Evolutionary conservation across 2,329 filamentous ascomycete species (phyloP).

Genomic region (Colletotrichum siamense): DNA sequence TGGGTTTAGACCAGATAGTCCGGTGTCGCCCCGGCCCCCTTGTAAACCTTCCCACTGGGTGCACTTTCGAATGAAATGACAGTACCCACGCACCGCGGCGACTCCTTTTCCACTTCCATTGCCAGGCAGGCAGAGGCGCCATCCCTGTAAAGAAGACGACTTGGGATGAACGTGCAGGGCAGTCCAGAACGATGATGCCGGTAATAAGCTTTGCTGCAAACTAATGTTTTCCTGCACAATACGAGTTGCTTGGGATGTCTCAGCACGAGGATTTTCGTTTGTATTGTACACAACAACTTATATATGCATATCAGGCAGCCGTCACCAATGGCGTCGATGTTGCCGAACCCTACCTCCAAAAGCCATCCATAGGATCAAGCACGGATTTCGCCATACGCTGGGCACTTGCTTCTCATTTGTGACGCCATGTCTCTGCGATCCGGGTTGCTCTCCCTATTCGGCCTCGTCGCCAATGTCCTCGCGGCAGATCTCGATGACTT

Average conservation of each 20-base stretch:
- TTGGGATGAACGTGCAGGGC: slow-evolving; percentile 8
- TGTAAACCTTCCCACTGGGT: background rate
- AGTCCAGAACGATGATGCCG: slow-evolving; percentile 1
- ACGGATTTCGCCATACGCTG: background rate
- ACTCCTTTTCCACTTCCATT: background rate
- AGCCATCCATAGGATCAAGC: background rate
- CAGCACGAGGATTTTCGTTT: background rate
- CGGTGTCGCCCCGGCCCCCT: background rate
- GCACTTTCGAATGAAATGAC: background rate
- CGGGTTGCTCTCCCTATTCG: background rate
- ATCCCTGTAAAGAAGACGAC: background rate
- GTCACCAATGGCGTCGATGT: background rate
- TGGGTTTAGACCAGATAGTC: background rate
- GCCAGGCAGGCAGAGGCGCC: background rate
- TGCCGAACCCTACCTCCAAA: background rate
- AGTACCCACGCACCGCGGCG: background rate
- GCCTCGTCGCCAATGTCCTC: background rate
- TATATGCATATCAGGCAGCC: background rate
- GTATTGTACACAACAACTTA: background rate
- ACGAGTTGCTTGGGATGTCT: background rate
- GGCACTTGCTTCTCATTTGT: background rate
- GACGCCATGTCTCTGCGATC: background rate
- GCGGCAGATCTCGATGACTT: slow-evolving; percentile 30
- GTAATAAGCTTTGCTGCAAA: background rate
- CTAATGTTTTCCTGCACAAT: background rate